phyloP scores from a whole-genome alignment of 345 rosid species.

The Eucalyptus polybractea region DNA sequence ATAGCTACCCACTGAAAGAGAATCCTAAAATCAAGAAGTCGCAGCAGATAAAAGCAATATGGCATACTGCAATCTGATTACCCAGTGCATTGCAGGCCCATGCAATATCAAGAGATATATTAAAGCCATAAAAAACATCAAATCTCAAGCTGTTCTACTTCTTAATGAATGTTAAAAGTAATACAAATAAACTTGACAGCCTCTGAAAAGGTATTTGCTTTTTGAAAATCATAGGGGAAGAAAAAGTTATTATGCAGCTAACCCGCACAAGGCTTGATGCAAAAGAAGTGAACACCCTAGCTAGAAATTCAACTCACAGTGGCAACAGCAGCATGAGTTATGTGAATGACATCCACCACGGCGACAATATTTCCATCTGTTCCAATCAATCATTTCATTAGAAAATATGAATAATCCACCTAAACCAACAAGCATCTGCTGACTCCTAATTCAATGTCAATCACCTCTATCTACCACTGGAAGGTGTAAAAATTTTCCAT shows the following conservation, averaged over 20 bases:
- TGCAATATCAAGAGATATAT: background rate
- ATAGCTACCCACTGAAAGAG: background rate
- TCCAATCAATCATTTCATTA: conserved; percentile 6
- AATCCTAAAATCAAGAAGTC: background rate
- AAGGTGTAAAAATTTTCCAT: conserved; percentile 96
- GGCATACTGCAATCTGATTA: background rate
- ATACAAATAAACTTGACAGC: background rate
- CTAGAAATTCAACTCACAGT: conserved; percentile 41
- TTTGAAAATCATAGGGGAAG: background rate
- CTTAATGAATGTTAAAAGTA: background rate
- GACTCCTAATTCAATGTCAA: background rate
- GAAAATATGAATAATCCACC: background rate
- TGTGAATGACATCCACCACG: conserved; percentile 80
- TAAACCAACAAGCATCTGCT: background rate
- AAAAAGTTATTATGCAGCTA: background rate
- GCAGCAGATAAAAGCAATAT: background rate
- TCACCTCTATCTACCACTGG: conserved; percentile 85
- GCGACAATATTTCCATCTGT: conserved; percentile 80
- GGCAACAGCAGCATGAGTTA: conserved; percentile 95
- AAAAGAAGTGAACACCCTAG: background rate
- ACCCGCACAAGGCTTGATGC: background rate
- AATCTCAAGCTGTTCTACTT: background rate
- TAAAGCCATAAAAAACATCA: background rate
- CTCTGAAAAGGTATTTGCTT: background rate
- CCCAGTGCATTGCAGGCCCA: background rate